These are phyloP conservation scores for Sclerotiophoma versabilis DNA, from an alignment of 2,329 filamentous ascomycete genomes.

Conservation along the genomic window DNA sequence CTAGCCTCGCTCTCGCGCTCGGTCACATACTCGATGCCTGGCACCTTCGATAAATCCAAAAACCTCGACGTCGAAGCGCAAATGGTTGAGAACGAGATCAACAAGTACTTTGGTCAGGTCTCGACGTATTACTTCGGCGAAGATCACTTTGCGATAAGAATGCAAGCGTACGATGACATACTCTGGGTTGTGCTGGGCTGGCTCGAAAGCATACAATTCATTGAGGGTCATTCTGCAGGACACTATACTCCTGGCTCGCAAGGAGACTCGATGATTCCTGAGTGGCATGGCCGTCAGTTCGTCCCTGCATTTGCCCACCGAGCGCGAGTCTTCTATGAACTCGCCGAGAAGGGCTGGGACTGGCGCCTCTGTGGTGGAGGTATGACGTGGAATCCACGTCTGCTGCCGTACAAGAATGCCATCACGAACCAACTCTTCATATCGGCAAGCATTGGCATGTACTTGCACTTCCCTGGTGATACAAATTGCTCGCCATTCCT, in stretches of 20 bases:
- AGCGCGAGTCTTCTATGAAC: constrained; percentile 83
- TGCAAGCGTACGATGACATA: constrained; percentile 90
- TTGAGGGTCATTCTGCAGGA: constrained; percentile 70
- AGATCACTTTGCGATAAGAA: constrained; percentile 75
- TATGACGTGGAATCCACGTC: constrained; percentile 86
- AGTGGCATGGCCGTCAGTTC: constrained; percentile 81
- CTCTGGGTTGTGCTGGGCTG: constrained; percentile 94
- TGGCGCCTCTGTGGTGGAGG: constrained; percentile 81
- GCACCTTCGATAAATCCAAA: constrained; percentile 34
- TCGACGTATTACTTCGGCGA: constrained; percentile 86
- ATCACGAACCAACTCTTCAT: constrained; percentile 95
- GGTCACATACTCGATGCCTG: constrained; percentile 54
- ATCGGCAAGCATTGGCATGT: constrained; percentile 85
- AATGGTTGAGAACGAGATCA: constrained; percentile 78
- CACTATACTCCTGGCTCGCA: constrained; percentile 59
- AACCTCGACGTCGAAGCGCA: constrained; percentile 50
- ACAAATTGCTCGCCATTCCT: constrained; percentile 73
- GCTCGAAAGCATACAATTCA: constrained; percentile 82
- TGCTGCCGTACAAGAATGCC: constrained; percentile 86
- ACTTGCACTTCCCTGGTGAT: constrained; percentile 85
- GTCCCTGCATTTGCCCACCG: constrained; percentile 80
- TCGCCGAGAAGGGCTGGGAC: constrained; percentile 83
- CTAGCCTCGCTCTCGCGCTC: constrained; percentile 74
- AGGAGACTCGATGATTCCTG: constrained; percentile 12
- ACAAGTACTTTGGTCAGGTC: constrained; percentile 79